Evolutionary conservation across 208 protist species (phyloP).

Genomic region (Leishmania arabica): DNA sequence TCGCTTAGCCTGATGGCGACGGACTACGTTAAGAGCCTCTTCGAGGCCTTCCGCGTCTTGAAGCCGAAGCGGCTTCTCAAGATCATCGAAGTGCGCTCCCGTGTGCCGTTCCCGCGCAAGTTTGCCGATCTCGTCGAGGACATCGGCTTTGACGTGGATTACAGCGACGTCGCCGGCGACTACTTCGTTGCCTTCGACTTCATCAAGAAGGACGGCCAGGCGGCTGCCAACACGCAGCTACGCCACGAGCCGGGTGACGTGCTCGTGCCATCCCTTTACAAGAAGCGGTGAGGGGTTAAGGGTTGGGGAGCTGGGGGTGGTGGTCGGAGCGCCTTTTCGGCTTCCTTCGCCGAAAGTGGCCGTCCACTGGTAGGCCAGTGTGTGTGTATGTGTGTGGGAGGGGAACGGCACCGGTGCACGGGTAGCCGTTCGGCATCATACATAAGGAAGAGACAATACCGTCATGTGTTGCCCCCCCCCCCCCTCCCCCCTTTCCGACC

Average conservation of each 20-base stretch:
- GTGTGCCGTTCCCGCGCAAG: constrained; percentile 70
- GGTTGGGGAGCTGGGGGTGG: neutral
- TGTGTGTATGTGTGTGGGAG: neutral
- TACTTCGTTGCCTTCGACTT: constrained; percentile 95
- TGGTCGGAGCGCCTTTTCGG: neutral
- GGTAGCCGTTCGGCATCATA: neutral
- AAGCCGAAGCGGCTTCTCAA: constrained; percentile 88
- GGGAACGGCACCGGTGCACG: neutral
- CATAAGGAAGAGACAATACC: neutral
- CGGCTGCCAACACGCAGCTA: constrained; percentile 44
- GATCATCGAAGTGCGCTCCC: constrained; percentile 94
- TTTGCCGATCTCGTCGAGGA: constrained; percentile 86
- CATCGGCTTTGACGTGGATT: constrained; percentile 87
- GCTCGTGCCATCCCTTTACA: constrained; percentile 94
- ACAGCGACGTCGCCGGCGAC: constrained; percentile 83
- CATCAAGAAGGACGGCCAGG: constrained; percentile 69
- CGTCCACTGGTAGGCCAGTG: neutral
- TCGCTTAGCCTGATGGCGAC: constrained; percentile 96
- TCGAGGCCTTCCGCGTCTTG: constrained; percentile 93
- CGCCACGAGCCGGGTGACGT: constrained; percentile 64
- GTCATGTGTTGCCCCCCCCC: neutral
- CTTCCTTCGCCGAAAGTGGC: neutral
- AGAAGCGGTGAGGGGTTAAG: constrained; percentile 81
- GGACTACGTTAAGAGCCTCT: constrained; percentile 92
- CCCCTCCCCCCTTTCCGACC: neutral